These are phyloP conservation scores for Fusarium chuoi DNA, from an alignment of 2,329 filamentous ascomycete species.

Conservation along the genomic window DNA sequence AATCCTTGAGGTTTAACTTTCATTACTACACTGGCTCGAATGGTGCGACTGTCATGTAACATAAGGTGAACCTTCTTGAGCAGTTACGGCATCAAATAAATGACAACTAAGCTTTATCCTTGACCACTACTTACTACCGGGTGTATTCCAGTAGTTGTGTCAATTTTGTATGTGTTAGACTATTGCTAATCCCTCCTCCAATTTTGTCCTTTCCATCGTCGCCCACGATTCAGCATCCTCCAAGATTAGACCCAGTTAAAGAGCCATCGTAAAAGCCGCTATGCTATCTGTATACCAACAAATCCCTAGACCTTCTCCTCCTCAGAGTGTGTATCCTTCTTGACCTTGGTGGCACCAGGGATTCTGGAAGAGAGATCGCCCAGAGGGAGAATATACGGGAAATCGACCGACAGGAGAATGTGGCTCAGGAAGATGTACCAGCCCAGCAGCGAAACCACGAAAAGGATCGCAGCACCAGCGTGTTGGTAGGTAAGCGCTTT, in stretches of 20 bases:
- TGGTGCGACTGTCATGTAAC: neutral
- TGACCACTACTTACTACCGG: fast-evolving
- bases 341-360: neutral
- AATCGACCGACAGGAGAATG: neutral
- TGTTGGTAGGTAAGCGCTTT: neutral
- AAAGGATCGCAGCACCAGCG: neutral
- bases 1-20: neutral
- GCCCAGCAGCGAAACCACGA: neutral
- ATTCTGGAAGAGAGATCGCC: neutral
- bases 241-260: no score
- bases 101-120: neutral
- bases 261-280: fast-evolving
- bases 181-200: neutral
- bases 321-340: neutral
- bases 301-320: neutral
- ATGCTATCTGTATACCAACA: fast-evolving
- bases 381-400: neutral
- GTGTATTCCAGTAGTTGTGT: fast-evolving
- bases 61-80: neutral
- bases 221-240: no score
- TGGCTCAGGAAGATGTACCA: neutral
- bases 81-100: neutral
- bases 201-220: neutral
- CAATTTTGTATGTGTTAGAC: no score
- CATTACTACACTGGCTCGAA: neutral